A percentile compares a stretch with the other conserved stretches of the same genome.
Evolutionary conservation across 805 yeast genomes (phyloP).

Genomic region (Starmerella sp.): DNA sequence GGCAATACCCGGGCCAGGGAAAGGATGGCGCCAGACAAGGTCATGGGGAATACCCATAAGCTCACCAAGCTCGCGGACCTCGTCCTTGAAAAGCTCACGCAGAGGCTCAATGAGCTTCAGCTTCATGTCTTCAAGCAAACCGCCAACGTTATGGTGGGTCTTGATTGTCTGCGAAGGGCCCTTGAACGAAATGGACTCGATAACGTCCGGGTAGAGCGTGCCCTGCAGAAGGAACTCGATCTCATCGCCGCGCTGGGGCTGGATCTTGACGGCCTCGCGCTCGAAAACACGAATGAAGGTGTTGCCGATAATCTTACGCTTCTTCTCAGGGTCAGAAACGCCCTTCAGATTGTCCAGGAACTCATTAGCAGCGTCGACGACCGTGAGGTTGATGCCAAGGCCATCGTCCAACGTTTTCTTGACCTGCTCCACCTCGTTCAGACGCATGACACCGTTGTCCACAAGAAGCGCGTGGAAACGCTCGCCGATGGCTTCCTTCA

Average conservation of each 20-base stretch:
- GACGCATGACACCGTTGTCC: constrained; percentile 95
- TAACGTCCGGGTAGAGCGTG: constrained; percentile 95
- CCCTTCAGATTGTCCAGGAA: constrained; percentile 81
- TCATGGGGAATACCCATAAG: constrained; percentile 91
- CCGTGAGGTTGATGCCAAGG: constrained; percentile 86
- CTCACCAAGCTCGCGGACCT: constrained; percentile 93
- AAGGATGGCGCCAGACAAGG: constrained; percentile 98
- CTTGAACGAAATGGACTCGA: constrained; percentile 96
- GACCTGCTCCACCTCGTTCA: constrained; percentile 81
- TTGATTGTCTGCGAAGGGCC: constrained; percentile 99
- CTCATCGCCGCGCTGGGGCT: constrained; percentile 71
- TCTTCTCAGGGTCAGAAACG: constrained; percentile 96
- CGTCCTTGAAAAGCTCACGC: constrained; percentile 97
- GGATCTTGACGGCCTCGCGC: constrained; percentile 84
- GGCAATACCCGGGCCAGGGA: constrained; percentile 99
- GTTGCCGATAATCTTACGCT: constrained; percentile 96
- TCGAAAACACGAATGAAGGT: constrained; percentile 95
- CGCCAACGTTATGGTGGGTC: constrained; percentile 99
- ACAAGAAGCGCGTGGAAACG: constrained; percentile 97
- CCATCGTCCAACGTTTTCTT: constrained; percentile 85
- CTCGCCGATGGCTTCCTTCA: constrained; percentile 97
- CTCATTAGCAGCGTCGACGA: constrained; percentile 86
- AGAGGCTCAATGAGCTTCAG: constrained; percentile 96
- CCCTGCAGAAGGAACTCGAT: constrained; percentile 93
- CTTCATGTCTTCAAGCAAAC: constrained; percentile 94